Evolutionary conservation across 805 yeast genomes (phyloP), one percentile per base, ranked within the genome.

Genomic region (Candida arabinofermentans): DNA sequence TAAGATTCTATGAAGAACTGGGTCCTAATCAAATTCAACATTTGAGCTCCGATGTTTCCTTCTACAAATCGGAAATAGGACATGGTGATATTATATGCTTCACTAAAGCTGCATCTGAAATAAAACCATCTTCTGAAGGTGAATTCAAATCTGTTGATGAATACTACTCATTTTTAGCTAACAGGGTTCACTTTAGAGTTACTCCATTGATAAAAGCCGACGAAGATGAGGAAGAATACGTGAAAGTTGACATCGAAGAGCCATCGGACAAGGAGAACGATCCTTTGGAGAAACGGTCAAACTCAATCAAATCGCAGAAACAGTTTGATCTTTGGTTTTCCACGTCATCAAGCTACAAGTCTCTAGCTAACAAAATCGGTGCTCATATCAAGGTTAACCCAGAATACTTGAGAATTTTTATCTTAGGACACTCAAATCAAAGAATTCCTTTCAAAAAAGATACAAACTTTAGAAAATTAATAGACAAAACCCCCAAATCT

Each of bases 251-350:
- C 18, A 38, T 30, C 8, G 49, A 40, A 8, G 44, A 53, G 4
- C 34, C 22, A 21, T 55, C 42, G 4, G 44, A 43, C 7, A 34
- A 41, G 5, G 51, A 48, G 10, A 22, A 9, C 17, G 40, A 24
- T 6, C 52, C 47, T 19, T 26, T 26, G 9, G 41, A 34, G 18
- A 30, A 32, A 27, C 38, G 47, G 9, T 31, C 48, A 3, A 41
- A 42, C 17, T 46, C 51, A 3, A 35, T 44, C 2, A 46, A 41
- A 19, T 33, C 49, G n/a, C 37, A 36, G 22, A 46, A 49, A 14
- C 54, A 47, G 8, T 72, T 81, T 47, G 81, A 80, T 35, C 58
- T 88, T 27, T 84, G 95, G 90, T 71, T 86, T 5, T 78, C 86
- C 4, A 72, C 81, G 4, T 66, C 70, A 36, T 80, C 80, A 33